A percentile compares a stretch with the other conserved stretches of the same genome.
Evolutionary conservation across 2,329 filamentous ascomycete genomes (phyloP).

Genomic region (Xylariaceae sp.): DNA sequence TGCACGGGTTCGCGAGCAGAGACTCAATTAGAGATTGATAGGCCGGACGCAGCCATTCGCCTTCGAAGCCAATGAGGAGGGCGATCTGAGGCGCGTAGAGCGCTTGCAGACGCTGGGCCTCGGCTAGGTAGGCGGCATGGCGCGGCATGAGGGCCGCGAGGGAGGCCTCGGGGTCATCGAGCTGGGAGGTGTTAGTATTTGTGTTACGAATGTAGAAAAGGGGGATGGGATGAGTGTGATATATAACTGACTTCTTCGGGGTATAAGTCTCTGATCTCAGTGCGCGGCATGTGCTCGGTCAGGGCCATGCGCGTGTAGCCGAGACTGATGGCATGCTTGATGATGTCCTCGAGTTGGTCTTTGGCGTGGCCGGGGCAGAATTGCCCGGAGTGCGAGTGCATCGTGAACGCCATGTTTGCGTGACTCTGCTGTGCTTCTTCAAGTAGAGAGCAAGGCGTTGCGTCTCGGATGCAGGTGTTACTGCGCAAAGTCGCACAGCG

Average conservation of each 20-base stretch:
- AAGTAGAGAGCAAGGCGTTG: neutral
- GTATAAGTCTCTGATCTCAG: constrained; percentile 70
- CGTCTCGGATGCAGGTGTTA: neutral
- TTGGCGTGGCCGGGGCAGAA: constrained; percentile 90
- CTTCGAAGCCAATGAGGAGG: constrained; percentile 85
- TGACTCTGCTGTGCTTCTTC: neutral
- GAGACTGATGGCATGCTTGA: constrained; percentile 70
- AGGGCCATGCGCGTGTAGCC: constrained; percentile 80
- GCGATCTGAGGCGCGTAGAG: constrained; percentile 67
- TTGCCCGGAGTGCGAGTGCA: constrained; percentile 96
- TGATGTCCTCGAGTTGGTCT: constrained; percentile 75
- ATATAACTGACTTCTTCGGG: constrained; percentile 68
- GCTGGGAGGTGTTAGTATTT: constrained; percentile 31
- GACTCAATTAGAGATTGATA: constrained; percentile 52
- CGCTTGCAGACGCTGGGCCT: constrained; percentile 67
- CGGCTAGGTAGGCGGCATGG: constrained; percentile 67
- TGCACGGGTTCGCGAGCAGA: constrained; percentile 54
- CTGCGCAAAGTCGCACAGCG: neutral
- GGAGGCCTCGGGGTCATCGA: constrained; percentile 44
- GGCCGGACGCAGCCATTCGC: constrained; percentile 78
- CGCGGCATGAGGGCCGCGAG: constrained; percentile 47
- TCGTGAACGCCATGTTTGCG: constrained; percentile 79
- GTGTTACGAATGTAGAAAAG: neutral
- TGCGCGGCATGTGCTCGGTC: constrained; percentile 92
- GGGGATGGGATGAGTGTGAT: neutral